Base-by-base conservation (phyloP, 495 filamentous ascomycete species). In the Trypethelium eluteriae region DNA sequence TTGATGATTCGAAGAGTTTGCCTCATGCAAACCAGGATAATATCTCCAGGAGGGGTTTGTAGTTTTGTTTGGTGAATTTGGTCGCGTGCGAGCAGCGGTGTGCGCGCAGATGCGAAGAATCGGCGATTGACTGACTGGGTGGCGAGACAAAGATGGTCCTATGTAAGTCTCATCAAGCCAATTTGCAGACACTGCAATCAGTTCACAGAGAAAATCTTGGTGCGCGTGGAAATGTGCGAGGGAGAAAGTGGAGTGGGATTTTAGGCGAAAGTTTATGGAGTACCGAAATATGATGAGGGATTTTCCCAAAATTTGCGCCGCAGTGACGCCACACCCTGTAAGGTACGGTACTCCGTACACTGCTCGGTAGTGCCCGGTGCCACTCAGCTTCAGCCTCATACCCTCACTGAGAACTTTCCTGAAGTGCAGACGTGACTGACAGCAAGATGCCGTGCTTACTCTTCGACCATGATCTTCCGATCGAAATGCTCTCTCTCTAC, bases 1-100 rank as follows among this genome's bases (percentile, higher is more conserved):
- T 53, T 14, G 16, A 18, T 34, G 34, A 7, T 59, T 25, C 18
- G 32, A 36, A 36, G 32, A 59, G 7, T 36, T 59, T 36, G 25
- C 32, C 32, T 36, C 6, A 5, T 18, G 18, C 18, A 4, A 14
- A 9, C 53, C 34, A 36, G 3, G 53, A 3, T 5, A 18, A 9
- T 25, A 25, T 36, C 18, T 18, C 36, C 5, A 34, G 32, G 3
- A 7, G 53, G 10, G 25, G 18, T 59, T 59, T 59, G 32, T 9
- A 36, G 25, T 18, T 11, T 34, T 11, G 53, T 59, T 44, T 7
- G 32, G 7, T 59, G 18, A 9, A 59, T 59, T 36, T 59, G 18
- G 53, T 59, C 53, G 53, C 53, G 53, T 59, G 53, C 53, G 36
- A 18, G 32, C 53, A 59, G 53, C 53, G 53, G 53, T 59, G 25